Percentiles rank a stretch among this genome's conserved stretches.
Evolutionary conservation across 2,329 filamentous ascomycete species (phyloP).

Genomic region (Karstenula rhodostoma): DNA sequence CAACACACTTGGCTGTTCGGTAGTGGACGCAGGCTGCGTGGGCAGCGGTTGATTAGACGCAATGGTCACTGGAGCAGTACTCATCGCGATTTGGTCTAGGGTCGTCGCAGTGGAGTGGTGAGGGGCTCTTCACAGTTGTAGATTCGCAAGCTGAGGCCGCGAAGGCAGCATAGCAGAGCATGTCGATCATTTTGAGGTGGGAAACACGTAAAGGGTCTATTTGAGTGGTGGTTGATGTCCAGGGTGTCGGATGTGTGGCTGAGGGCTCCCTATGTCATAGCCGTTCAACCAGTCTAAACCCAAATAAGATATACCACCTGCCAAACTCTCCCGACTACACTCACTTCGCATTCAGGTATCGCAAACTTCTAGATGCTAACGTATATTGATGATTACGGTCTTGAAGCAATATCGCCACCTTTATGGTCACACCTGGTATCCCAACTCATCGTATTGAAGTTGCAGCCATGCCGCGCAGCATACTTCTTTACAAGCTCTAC

Average conservation of each 20-base stretch:
- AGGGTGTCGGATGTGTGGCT: not conserved
- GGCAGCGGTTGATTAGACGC: not conserved
- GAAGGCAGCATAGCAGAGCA: constrained; percentile 19
- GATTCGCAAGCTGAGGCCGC: constrained; percentile 11
- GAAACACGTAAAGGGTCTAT: not conserved
- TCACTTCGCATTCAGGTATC: not conserved
- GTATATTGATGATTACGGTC: not conserved
- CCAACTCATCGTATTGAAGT: too few relatives aligned
- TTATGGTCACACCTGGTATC: too few relatives aligned
- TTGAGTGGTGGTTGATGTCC: constrained; percentile 2
- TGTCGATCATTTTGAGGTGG: constrained; percentile 19
- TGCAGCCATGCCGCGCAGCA: too few relatives aligned
- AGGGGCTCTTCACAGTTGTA: not conserved
- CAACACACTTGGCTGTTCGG: not conserved
- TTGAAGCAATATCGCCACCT: too few relatives aligned
- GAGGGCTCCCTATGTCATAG: constrained; percentile 4
- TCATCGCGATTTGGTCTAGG: constrained; percentile 7
- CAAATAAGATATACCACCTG: not conserved
- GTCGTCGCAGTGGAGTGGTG: not conserved
- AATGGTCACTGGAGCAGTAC: constrained; percentile 3
- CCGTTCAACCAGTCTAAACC: not conserved
- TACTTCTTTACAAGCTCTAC: too few relatives aligned
- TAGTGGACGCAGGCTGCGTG: not conserved
- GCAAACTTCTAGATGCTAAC: not conserved
- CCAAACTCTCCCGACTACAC: not conserved